Evolutionary conservation across 2,329 filamentous ascomycete genomes (phyloP), one percentile per base, ranked within the genome.

Genomic region (Sporothrix luriei): DNA sequence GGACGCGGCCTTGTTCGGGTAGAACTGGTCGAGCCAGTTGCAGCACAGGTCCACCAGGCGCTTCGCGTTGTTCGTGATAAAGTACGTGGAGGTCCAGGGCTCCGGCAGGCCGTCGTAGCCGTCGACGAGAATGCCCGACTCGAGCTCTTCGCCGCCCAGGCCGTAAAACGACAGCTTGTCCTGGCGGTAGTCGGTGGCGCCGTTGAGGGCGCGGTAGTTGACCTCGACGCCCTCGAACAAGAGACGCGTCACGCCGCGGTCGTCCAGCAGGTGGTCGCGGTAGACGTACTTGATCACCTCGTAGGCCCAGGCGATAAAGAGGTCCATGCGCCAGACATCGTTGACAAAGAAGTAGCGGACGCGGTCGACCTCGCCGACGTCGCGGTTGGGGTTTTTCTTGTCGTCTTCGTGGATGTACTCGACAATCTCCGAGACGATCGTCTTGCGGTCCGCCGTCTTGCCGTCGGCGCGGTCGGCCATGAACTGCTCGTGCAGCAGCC

Each of bases 321-420:
- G 83, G 68, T 93, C 88, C 73, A 96, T 84, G 38, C 86, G 85
- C 78, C 87, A 87, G 43, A 93, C 84, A 75, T 94, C 91, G 74
- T 91, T 85, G 72, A 93, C 84, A 76, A 97, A 97, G 88, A 92
- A 97, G 74, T 93, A 89, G n/a, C 93, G 87, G 19, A 97, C 88
- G 9, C 86, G 83, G 76, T 97, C 93, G 11, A 90, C 86, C 77
- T 95, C 90, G n/a, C 88, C 89, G 26, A 84, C 83, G 49, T 87
- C 86, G 40, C 83, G 80, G 66, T 90, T 84, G 3, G 88, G 85
- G 68, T 88, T 86, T 29, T 89, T 89, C 79, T 92, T 94, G 74
- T 91, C 90, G 67, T 90, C 86, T 72, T 93, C 88, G 72, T 91
- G 88, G 77, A 97, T 90, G 73, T 87, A 90, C 70, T 89, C 87